phyloP scores from a whole-genome alignment of 2,329 filamentous ascomycete genomes.

The Stagonosporopsis vannaccii region DNA sequence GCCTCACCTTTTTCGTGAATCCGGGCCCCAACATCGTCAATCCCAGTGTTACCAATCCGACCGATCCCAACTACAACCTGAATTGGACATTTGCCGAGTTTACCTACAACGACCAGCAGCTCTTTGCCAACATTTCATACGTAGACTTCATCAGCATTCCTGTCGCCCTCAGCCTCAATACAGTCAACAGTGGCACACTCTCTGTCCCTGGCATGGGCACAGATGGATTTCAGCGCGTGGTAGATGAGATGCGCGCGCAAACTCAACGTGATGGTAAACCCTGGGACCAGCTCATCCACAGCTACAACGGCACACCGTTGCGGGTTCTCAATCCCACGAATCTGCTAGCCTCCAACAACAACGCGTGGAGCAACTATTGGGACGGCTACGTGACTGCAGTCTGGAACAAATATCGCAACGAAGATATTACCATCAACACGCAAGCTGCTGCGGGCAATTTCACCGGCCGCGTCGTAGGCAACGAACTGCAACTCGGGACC shows the following conservation, averaged over 20 bases:
- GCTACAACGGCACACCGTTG: conserved; percentile 45
- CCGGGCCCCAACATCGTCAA: conserved; percentile 76
- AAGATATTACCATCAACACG: conserved; percentile 67
- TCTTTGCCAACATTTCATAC: conserved; percentile 68
- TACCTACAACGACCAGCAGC: conserved; percentile 55
- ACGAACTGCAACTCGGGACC: conserved; percentile 51
- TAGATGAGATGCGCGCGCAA: conserved; percentile 63
- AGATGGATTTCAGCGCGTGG: conserved; percentile 65
- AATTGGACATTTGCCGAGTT: conserved; percentile 59
- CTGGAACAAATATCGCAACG: conserved; percentile 56
- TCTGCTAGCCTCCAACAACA: conserved; percentile 54
- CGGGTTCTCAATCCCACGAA: conserved; percentile 56
- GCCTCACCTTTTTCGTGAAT: conserved; percentile 74
- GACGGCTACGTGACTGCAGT: conserved; percentile 61
- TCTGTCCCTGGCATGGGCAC: conserved; percentile 64
- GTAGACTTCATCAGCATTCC: conserved; percentile 74
- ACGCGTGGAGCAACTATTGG: conserved; percentile 61
- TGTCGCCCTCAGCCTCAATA: conserved; percentile 54
- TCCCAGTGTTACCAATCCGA: conserved; percentile 72
- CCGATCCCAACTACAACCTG: conserved; percentile 56
- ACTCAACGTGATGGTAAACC: conserved; percentile 60
- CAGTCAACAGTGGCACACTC: conserved; percentile 49
- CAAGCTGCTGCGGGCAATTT: conserved; percentile 66
- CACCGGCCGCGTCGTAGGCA: conserved; percentile 55
- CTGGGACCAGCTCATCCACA: conserved; percentile 68